Conservation (phyloP, 768 basidiomycete genomes). For the Chiua virens region DNA sequence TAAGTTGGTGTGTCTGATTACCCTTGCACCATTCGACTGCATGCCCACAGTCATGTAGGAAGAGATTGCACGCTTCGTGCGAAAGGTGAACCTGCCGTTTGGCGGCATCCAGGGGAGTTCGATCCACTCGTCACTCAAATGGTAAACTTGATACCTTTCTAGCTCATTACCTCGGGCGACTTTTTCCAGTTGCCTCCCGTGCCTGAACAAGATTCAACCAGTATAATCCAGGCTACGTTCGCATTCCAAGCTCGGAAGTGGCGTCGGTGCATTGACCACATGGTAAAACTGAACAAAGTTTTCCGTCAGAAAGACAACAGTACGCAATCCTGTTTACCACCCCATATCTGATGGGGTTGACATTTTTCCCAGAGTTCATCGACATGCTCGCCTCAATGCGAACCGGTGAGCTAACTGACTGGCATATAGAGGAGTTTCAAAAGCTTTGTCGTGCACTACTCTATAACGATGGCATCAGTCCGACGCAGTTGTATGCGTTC, state of each 20-base stretch:
- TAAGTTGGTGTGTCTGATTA: slow-evolving; percentile 54
- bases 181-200: slow-evolving; percentile 84
- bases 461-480: slow-evolving; percentile 79
- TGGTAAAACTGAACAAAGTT: slow-evolving; percentile 55
- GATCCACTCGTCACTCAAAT: not conserved
- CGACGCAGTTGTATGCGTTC: slow-evolving; percentile 79
- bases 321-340: slow-evolving; percentile 14
- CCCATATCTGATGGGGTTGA: not conserved
- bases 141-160: slow-evolving; percentile 9
- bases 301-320: slow-evolving; percentile 71
- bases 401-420: slow-evolving; percentile 66
- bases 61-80: slow-evolving; percentile 43
- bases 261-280: slow-evolving; percentile 50
- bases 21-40: slow-evolving; percentile 24
- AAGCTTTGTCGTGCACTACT: slow-evolving; percentile 59
- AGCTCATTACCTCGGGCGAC: slow-evolving; percentile 76
- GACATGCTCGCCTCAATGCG: slow-evolving; percentile 99
- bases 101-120: slow-evolving; percentile 62
- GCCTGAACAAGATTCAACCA: slow-evolving; percentile 46
- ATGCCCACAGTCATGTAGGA: slow-evolving; percentile 19
- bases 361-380: slow-evolving; percentile 64
- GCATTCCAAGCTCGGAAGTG: slow-evolving; percentile 69
- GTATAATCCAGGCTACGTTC: slow-evolving; percentile 52
- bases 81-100: slow-evolving; percentile 48
- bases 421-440: slow-evolving; percentile 70